A percentile compares a stretch with the other conserved stretches of the same genome.
phyloP scores from a whole-genome alignment of 768 basidiomycete genomes.

The Hericium rajendrae region DNA sequence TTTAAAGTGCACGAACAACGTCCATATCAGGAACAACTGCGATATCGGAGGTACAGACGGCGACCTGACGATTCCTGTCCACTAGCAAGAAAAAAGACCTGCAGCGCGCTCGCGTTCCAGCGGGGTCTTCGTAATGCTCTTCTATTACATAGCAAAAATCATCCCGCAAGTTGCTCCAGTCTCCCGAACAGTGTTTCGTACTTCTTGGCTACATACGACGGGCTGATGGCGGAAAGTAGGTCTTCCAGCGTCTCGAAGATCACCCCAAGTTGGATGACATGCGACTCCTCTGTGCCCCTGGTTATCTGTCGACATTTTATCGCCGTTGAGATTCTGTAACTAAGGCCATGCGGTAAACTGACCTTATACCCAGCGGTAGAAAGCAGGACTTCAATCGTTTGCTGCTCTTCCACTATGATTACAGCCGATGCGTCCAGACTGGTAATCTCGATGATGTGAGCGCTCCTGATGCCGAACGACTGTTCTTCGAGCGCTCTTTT shows the following conservation, averaged over 20 bases:
- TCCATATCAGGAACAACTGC: too few relatives aligned
- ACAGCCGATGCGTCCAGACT: conserved; percentile 5
- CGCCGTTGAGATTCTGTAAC: too few relatives aligned
- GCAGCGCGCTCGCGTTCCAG: too few relatives aligned
- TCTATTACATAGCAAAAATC: too few relatives aligned
- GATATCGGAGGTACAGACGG: too few relatives aligned
- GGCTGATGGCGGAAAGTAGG: conserved; percentile 8
- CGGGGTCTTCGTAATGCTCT: too few relatives aligned
- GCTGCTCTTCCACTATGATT: conserved; percentile 7
- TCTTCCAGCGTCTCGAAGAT: conserved; percentile 12
- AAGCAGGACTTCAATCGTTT: conserved; percentile 4
- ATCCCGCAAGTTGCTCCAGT: neutral
- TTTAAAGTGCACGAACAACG: too few relatives aligned
- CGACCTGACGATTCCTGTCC: too few relatives aligned
- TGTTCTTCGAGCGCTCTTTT: conserved; percentile 8
- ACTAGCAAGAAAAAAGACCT: too few relatives aligned
- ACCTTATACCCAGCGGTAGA: conserved; percentile 11
- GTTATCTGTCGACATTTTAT: too few relatives aligned
- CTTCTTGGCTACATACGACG: conserved; percentile 2
- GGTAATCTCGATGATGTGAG: neutral
- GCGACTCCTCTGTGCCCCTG: too few relatives aligned
- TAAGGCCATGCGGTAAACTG: neutral
- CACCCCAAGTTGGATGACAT: too few relatives aligned
- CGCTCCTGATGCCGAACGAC: conserved; percentile 4
- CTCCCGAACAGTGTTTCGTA: conserved; percentile 2